phyloP scores from a whole-genome alignment of 2,329 filamentous ascomycete species.

The Talaromyces sp. region DNA sequence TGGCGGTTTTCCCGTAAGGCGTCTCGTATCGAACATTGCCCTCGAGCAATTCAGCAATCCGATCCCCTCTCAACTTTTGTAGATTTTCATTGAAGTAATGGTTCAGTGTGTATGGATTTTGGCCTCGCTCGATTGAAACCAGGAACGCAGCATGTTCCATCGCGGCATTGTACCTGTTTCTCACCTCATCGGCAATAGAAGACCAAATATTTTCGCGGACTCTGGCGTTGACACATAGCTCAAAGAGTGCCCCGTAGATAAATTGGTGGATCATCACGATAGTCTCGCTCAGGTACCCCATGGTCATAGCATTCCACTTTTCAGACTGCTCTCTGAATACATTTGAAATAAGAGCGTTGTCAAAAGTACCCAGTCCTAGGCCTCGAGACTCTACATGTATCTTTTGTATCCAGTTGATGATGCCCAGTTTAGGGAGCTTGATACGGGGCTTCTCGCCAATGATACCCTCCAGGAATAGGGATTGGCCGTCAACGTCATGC shows the following conservation, averaged over 20 bases:
- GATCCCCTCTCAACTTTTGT: constrained; percentile 19
- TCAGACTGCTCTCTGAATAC: constrained; percentile 51
- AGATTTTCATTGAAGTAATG: constrained; percentile 39
- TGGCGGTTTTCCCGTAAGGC: too few species aligned
- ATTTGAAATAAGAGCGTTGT: constrained; percentile 23
- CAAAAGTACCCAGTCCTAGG: constrained; percentile 52
- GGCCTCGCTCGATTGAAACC: constrained; percentile 47
- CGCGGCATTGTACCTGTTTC: constrained; percentile 43
- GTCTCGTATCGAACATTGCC: background rate
- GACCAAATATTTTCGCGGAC: constrained; percentile 42
- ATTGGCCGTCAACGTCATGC: background rate
- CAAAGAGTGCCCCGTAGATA: constrained; percentile 40
- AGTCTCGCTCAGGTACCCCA: constrained; percentile 48
- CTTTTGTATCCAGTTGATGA: constrained; percentile 43
- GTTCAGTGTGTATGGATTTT: constrained; percentile 48
- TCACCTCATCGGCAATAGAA: constrained; percentile 43
- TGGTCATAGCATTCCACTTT: constrained; percentile 50
- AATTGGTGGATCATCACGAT: constrained; percentile 52
- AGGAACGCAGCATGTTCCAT: constrained; percentile 50
- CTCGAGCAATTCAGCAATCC: constrained; percentile 17
- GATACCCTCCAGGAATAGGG: background rate
- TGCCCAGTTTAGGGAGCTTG: constrained; percentile 18
- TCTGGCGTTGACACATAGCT: constrained; percentile 40
- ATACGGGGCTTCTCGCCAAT: background rate
- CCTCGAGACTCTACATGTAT: constrained; percentile 46